Percentiles rank a stretch among this genome's conserved stretches.
Evolutionary conservation across 768 basidiomycete genomes (phyloP).

Genomic region (Filobasidium floriforme): DNA sequence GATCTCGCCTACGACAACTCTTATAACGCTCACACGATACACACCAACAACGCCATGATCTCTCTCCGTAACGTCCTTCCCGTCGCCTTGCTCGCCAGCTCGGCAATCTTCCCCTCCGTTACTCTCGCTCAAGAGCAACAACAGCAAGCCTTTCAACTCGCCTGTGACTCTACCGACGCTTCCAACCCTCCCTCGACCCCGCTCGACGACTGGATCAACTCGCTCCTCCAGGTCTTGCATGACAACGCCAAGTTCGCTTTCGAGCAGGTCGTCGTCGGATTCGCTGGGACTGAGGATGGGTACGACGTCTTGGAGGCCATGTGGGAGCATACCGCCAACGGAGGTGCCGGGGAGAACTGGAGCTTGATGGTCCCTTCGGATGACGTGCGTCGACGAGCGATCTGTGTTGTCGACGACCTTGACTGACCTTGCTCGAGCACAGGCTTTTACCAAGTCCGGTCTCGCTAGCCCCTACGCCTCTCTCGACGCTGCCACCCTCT

Average conservation of each 20-base stretch:
- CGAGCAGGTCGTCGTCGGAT: constrained; percentile 18
- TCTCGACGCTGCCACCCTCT: constrained; percentile 10
- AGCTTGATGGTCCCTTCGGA: constrained; percentile 18
- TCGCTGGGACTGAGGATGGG: constrained; percentile 18
- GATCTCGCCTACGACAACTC: neutral
- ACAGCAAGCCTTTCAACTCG: constrained; percentile 7
- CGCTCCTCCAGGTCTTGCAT: constrained; percentile 20
- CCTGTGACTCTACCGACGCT: constrained; percentile 9
- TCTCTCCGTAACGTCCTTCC: constrained; percentile 20
- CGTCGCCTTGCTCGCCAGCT: constrained; percentile 12
- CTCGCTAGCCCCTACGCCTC: constrained; percentile 9
- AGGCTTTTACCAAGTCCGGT: constrained; percentile 18
- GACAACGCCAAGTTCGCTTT: constrained; percentile 16
- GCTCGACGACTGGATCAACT: constrained; percentile 21
- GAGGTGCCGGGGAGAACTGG: constrained; percentile 11
- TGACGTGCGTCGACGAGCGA: constrained; percentile 6
- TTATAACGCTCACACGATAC: neutral
- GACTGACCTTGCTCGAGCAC: too few relatives aligned
- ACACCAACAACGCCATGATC: constrained; percentile 5
- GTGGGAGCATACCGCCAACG: constrained; percentile 1
- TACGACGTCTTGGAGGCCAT: constrained; percentile 21
- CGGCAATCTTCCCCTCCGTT: constrained; percentile 5
- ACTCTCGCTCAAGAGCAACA: constrained; percentile 9
- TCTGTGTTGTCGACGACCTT: neutral
- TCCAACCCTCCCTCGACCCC: constrained; percentile 6